These are phyloP conservation scores for Aspergillus hiratsukae DNA, from an alignment of 2,329 filamentous ascomycete species.

Conservation along the genomic window DNA sequence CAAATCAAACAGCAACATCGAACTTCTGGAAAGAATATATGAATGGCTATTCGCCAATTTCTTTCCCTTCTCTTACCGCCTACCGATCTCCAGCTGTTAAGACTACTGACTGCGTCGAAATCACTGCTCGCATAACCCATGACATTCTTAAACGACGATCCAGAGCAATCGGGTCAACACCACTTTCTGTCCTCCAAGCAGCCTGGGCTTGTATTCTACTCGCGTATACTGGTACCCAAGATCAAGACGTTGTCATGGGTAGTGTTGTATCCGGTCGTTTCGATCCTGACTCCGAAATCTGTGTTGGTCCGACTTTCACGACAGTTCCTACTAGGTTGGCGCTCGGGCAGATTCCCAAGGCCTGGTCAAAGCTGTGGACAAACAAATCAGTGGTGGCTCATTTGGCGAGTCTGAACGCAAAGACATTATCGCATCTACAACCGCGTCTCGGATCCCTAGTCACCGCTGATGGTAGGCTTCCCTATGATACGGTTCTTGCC, in stretches of 20 bases:
- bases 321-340: conserved; percentile 31
- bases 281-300: conserved; percentile 19
- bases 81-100: conserved; percentile 13
- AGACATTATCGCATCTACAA: conserved; percentile 20
- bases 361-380: conserved; percentile 8
- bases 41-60: conserved; percentile 14
- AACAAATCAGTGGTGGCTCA: conserved; percentile 21
- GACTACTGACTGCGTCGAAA: conserved; percentile 16
- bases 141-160: conserved; percentile 28
- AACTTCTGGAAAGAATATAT: conserved; percentile 20
- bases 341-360: conserved; percentile 13
- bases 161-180: conserved; percentile 24
- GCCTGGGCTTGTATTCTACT: conserved; percentile 33
- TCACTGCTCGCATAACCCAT: conserved; percentile 17
- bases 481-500: conserved; percentile 34
- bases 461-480: conserved; percentile 21
- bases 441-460: conserved; percentile 20
- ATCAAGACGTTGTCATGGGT: conserved; percentile 32
- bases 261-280: conserved; percentile 31
- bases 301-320: conserved; percentile 33
- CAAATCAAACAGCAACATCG: conserved; percentile 15
- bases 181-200: conserved; percentile 33
- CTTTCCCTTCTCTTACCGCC: conserved; percentile 23
- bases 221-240: conserved; percentile 29
- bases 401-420: conserved; percentile 22